These are phyloP conservation scores for Haplosporangium sp. DNA, from an alignment of 371 early-diverging fungal species.

Conservation along the genomic window DNA sequence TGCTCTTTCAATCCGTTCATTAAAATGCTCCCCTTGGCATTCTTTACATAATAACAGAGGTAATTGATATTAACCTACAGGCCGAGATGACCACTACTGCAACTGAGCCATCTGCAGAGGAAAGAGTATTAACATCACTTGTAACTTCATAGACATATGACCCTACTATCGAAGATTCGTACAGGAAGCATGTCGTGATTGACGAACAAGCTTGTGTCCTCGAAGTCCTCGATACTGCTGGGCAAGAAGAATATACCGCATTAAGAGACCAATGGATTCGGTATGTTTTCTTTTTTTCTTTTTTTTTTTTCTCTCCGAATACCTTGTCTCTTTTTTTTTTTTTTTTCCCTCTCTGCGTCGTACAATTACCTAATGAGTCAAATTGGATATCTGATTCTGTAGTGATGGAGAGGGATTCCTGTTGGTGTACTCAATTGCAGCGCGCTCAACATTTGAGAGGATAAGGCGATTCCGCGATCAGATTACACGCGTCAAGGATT, in stretches of 20 bases:
- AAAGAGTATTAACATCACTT: too few relatives aligned
- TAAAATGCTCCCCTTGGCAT: too few relatives aligned
- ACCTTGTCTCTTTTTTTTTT: background rate
- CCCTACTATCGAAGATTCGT: slow-evolving; percentile 97
- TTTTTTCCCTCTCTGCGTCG: background rate
- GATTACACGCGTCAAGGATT: slow-evolving; percentile 87
- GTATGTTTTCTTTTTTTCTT: slow-evolving; percentile 41
- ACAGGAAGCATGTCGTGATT: slow-evolving; percentile 95
- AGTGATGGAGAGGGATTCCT: slow-evolving; percentile 92
- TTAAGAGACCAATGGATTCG: slow-evolving; percentile 96
- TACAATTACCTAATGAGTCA: background rate
- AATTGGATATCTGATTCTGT: slow-evolving; percentile 1
- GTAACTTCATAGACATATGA: slow-evolving; percentile 94
- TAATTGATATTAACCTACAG: too few relatives aligned
- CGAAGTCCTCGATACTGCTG: slow-evolving; percentile 96
- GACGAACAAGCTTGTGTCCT: slow-evolving; percentile 93
- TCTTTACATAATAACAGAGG: too few relatives aligned
- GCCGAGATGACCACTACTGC: too few relatives aligned
- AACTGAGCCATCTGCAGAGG: too few relatives aligned
- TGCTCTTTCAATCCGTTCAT: too few relatives aligned
- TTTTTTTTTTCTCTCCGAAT: background rate
- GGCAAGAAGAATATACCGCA: slow-evolving; percentile 89
- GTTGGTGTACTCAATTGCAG: slow-evolving; percentile 89
- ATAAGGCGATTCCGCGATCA: slow-evolving; percentile 86
- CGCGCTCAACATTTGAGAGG: slow-evolving; percentile 87